phyloP scores from a whole-genome alignment of 2,329 filamentous ascomycete species.

The Colletotrichum camelliae region DNA sequence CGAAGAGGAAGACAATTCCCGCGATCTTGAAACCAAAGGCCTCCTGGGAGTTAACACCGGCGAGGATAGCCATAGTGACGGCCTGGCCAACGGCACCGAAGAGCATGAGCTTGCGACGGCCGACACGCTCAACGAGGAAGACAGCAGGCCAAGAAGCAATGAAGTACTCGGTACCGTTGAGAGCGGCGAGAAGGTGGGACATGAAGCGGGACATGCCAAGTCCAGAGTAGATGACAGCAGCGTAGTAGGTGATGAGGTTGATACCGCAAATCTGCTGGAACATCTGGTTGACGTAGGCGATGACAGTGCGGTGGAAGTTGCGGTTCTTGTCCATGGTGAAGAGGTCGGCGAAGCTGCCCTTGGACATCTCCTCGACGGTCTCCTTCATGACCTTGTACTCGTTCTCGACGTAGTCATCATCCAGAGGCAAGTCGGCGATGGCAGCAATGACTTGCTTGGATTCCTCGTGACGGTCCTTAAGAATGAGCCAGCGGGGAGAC shows the following conservation, averaged over 20 bases:
- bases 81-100: slow-evolving; percentile 70
- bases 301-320: slow-evolving; percentile 58
- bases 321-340: slow-evolving; percentile 63
- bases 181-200: slow-evolving; percentile 63
- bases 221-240: slow-evolving; percentile 31
- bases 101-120: slow-evolving; percentile 74
- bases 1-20: slow-evolving; percentile 59
- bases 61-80: slow-evolving; percentile 68
- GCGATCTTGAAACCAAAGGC: slow-evolving; percentile 29
- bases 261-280: slow-evolving; percentile 48
- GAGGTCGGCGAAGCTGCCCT: slow-evolving; percentile 59
- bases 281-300: slow-evolving; percentile 63
- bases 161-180: slow-evolving; percentile 52
- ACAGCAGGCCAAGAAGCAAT: slow-evolving; percentile 62
- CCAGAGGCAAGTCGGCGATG: slow-evolving; percentile 41
- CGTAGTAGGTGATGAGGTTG: slow-evolving; percentile 34
- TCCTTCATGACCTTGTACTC: slow-evolving; percentile 60
- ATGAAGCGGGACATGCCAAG: slow-evolving; percentile 59
- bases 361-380: slow-evolving; percentile 68
- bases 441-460: slow-evolving; percentile 48
- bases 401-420: slow-evolving; percentile 59
- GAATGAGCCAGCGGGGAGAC: slow-evolving; percentile 51
- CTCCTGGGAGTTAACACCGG: slow-evolving; percentile 42
- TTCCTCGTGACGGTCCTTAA: slow-evolving; percentile 45
- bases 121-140: slow-evolving; percentile 69